Base-by-base conservation (phyloP, 1,139 yeast species). In the Blastobotrys apis region DNA sequence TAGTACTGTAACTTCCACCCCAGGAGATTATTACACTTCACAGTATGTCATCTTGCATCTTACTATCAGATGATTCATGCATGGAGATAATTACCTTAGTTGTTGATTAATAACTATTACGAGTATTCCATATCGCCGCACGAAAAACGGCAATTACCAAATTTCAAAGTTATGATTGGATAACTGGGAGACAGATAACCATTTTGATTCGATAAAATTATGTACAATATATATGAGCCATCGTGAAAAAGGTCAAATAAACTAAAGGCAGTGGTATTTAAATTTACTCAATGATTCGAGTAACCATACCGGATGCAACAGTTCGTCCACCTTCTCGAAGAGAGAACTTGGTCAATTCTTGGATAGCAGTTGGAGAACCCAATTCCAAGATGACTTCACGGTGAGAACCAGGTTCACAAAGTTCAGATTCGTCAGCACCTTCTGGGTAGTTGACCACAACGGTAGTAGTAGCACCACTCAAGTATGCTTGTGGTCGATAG, bases 321-420 rank as follows among this genome's bases (percentile, higher is more conserved):
- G 98, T 92, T 75, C 83, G 86, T 68, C 97, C 97, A 74, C 98
- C 97, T 77, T 92, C 99, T 81, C 99, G 94, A 68, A 92, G 79
- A 81, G 92, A 92, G 84, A 92, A 92, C 73, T 97, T 86, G 76
- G 88, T 96, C 70, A 94, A 94, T 62, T 84, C 82, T 76, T 92
- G 98, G 57, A 94, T 67, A 55, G 97, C 96, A 59, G 94, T 86
- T 66, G 95, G 92, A 74, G 80, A 87, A 56, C 84, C 82, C 66
- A 92, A 77, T 66, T 84, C 86, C 65, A 94, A 87, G 62, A 81
- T 82, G 96, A 94, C 87, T 75, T 94, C 98, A 56, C 88, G 78
- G 71, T 92, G 92, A 78, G 94, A 98, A 75, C 98, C 99, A 54
- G 99, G 99, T 78, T 86, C 78, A 60, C 92, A 87, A 80, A 85